Conservation (phyloP, 2,329 filamentous ascomycete genomes). For the Hawksworthiomyces lignivorus region DNA sequence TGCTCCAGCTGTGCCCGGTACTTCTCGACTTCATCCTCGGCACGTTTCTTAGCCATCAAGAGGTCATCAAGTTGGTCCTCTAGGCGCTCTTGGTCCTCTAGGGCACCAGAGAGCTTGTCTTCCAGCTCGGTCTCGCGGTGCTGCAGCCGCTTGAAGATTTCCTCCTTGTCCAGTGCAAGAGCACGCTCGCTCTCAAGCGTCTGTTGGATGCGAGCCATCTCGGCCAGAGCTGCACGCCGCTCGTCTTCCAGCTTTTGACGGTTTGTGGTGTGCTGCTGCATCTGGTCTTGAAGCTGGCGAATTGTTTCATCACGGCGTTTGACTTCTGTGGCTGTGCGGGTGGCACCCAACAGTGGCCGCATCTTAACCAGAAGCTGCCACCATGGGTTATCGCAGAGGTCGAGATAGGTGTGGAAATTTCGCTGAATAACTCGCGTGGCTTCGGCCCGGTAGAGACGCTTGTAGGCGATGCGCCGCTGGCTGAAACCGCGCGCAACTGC, state of each 20-base stretch:
- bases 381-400: conserved; percentile 90
- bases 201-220: conserved; percentile 85
- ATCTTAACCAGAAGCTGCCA: conserved; percentile 93
- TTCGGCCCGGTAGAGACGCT: conserved; percentile 88
- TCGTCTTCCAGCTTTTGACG: conserved; percentile 84
- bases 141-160: conserved; percentile 96
- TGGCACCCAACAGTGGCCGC: conserved; percentile 89
- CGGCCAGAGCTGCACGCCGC: conserved; percentile 73
- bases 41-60: conserved; percentile 79
- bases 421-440: conserved; percentile 90
- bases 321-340: conserved; percentile 84
- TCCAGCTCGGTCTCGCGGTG: conserved; percentile 83
- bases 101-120: conserved; percentile 84
- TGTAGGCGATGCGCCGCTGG: conserved; percentile 81
- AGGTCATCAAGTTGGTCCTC: conserved; percentile 90
- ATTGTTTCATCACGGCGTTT: conserved; percentile 95
- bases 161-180: conserved; percentile 94
- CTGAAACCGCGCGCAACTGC: conserved; percentile 85
- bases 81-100: conserved; percentile 88
- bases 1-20: conserved; percentile 81
- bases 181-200: conserved; percentile 92
- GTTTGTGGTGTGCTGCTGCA: conserved; percentile 66
- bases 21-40: conserved; percentile 75
- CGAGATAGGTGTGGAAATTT: conserved; percentile 87
- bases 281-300: conserved; percentile 73